A percentile compares a stretch with the other conserved stretches of the same genome.
phyloP scores from a whole-genome alignment of 805 yeast genomes.

The Pichia heedii region DNA sequence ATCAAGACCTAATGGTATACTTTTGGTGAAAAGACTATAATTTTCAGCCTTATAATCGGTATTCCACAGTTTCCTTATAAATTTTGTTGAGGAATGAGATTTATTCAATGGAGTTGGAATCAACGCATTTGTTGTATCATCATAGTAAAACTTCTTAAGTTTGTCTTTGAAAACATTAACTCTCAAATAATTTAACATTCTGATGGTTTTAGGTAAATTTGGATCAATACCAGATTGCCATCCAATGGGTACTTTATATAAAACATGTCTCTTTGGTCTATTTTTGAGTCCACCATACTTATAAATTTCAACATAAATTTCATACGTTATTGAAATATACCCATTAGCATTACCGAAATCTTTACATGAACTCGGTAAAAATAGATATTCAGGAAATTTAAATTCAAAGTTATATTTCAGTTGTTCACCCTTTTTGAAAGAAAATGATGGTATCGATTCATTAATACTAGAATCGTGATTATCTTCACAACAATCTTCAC shows the following conservation, averaged over 20 bases:
- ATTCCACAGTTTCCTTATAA: conserved; percentile 6
- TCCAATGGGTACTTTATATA: neutral
- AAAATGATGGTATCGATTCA: neutral
- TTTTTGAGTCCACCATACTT: neutral
- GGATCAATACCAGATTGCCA: conserved; percentile 7
- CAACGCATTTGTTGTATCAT: neutral
- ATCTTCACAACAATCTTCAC: neutral
- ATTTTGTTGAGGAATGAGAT: conserved; percentile 3
- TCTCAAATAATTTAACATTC: neutral
- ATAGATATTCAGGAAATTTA: conserved; percentile 2
- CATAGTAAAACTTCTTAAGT: conserved; percentile 5
- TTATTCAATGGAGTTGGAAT: conserved; percentile 1
- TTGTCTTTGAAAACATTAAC: conserved; percentile 1
- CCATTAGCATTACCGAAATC: conserved; percentile 4
- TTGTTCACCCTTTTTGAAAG: conserved; percentile 1
- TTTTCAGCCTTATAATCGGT: conserved; percentile 1
- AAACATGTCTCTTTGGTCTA: neutral
- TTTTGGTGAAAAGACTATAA: conserved; percentile 1
- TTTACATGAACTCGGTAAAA: conserved; percentile 6
- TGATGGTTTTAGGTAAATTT: neutral
- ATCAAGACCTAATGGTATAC: neutral
- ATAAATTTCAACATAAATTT: conserved; percentile 3
- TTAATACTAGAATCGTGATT: neutral
- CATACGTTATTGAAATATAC: neutral
- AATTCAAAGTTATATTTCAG: conserved; percentile 1